Conservation (phyloP, 1,284 basidiomycete species). For the Ustilago cynodontis region DNA sequence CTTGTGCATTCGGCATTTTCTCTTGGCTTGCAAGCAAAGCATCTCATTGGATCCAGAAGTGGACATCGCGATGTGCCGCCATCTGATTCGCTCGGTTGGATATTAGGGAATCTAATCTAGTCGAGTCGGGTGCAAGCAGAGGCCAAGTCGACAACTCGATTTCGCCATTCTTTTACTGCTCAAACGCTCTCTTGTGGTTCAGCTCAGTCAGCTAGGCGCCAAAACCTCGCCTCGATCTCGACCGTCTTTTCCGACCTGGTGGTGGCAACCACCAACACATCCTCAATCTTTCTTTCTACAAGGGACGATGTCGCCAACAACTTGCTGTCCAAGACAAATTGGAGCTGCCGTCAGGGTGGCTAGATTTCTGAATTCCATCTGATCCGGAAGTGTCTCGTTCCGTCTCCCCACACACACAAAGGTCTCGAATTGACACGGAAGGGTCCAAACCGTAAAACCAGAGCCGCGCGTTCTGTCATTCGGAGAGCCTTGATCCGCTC, state of each 20-base stretch:
- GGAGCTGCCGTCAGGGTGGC: background rate
- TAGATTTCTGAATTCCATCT: background rate
- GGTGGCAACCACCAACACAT: background rate
- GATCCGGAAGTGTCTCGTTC: background rate
- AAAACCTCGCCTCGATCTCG: background rate
- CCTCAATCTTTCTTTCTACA: background rate
- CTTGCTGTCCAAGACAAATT: background rate
- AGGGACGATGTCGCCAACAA: background rate
- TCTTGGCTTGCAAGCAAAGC: constrained; percentile 6
- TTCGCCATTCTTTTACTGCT: constrained; percentile 4
- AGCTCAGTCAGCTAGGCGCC: background rate
- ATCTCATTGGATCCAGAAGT: constrained; percentile 12
- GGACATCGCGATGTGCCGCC: constrained; percentile 9
- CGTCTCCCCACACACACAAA: background rate
- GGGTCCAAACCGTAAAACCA: constrained; percentile 7
- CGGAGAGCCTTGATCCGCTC: constrained; percentile 2
- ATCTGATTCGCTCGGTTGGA: constrained; percentile 23
- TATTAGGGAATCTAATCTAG: constrained; percentile 24
- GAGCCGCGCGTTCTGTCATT: background rate
- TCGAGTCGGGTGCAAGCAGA: constrained; percentile 9
- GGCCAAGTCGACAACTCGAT: constrained; percentile 2
- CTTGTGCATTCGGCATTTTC: constrained; percentile 2
- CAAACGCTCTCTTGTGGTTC: background rate
- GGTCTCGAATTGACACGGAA: constrained; percentile 1
- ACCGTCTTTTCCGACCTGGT: background rate